These are phyloP conservation scores for Tagetes patula DNA, from an alignment of 129 eudicot species.

Conservation along the genomic window DNA sequence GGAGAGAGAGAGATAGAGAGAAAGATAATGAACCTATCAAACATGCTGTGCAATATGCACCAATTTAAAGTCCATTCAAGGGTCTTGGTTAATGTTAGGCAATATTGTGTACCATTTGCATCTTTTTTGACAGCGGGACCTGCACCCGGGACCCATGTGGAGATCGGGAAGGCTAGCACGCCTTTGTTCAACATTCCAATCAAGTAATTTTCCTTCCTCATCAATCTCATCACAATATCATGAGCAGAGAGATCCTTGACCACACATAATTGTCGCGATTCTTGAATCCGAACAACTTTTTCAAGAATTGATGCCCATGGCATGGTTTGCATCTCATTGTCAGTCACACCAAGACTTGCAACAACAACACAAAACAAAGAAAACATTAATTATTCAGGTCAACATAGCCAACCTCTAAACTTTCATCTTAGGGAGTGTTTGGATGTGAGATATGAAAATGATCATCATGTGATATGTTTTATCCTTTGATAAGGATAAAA, in stretches of 20 bases:
- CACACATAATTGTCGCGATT: conserved; percentile 61
- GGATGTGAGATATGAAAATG: neutral
- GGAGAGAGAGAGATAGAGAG: conserved; percentile 20
- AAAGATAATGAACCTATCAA: conserved; percentile 67
- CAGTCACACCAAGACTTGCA: conserved; percentile 85
- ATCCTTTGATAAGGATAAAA: neutral
- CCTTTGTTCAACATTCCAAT: conserved; percentile 98
- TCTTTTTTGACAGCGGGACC: conserved; percentile 61
- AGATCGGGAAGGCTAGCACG: conserved; percentile 76
- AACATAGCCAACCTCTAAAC: neutral
- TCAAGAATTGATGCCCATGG: conserved; percentile 89
- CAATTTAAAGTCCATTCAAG: conserved; percentile 97
- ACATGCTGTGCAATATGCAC: conserved; percentile 95
- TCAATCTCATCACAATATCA: conserved; percentile 84
- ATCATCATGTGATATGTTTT: neutral
- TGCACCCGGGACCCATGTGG: conserved; percentile 88
- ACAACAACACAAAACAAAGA: conserved; percentile 16
- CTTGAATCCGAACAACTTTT: conserved; percentile 68
- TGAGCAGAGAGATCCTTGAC: conserved; percentile 91
- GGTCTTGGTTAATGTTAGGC: conserved; percentile 75
- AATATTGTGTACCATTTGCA: conserved; percentile 46
- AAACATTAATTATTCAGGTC: conserved; percentile 1
- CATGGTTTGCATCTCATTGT: conserved; percentile 85
- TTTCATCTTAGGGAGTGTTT: conserved; percentile 7
- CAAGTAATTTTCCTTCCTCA: conserved; percentile 96